Evolutionary conservation across 208 protist genomes (phyloP).

Genomic region (Naegleria gruberi): DNA sequence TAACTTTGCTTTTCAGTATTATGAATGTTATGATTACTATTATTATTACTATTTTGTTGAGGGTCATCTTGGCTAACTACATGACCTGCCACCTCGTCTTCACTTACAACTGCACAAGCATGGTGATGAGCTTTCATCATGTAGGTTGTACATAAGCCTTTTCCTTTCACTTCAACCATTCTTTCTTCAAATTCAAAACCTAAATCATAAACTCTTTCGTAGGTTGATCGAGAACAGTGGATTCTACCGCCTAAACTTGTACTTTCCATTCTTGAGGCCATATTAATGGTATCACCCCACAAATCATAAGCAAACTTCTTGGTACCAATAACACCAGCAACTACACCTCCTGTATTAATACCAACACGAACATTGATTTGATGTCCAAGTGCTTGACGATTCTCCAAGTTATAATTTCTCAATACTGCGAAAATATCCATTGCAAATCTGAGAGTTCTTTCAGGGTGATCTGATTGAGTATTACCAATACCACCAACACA

Average conservation of each 20-base stretch:
- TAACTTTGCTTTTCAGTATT: too few species aligned
- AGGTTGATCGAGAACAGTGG: not conserved
- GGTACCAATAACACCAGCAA: conserved; percentile 35
- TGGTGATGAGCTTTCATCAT: not conserved
- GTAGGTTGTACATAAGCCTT: not conserved
- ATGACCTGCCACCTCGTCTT: not conserved
- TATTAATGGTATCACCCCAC: conserved; percentile 13
- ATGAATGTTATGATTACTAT: too few species aligned
- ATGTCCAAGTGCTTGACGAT: not conserved
- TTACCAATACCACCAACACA: conserved; percentile 34
- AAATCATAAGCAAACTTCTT: conserved; percentile 31
- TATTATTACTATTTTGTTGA: not conserved
- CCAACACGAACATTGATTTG: conserved; percentile 22
- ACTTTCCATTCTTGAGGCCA: conserved; percentile 20
- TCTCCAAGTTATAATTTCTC: not conserved
- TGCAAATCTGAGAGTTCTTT: not conserved
- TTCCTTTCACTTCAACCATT: not conserved
- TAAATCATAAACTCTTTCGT: not conserved
- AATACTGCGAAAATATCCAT: not conserved
- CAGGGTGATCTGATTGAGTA: not conserved
- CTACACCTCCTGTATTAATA: conserved; percentile 36
- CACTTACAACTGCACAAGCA: not conserved
- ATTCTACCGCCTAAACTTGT: not conserved
- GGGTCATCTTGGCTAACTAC: not conserved
- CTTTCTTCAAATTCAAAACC: not conserved